Conservation (phyloP, 495 filamentous ascomycete genomes). For the Chaetomium fimeti region DNA sequence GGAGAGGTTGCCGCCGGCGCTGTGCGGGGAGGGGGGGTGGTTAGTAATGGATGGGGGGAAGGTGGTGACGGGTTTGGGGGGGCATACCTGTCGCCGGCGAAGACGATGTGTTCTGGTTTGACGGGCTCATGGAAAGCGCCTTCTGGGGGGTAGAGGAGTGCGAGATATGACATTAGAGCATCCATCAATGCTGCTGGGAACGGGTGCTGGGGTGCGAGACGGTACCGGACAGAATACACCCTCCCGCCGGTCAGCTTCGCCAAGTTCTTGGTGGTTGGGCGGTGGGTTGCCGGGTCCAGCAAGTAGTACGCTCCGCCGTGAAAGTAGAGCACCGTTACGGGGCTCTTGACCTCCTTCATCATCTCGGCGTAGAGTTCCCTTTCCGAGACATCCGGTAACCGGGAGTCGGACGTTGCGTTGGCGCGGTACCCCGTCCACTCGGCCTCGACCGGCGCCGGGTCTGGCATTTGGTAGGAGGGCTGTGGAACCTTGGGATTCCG, state of each 20-base stretch:
- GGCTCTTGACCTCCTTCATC: constrained; percentile 64
- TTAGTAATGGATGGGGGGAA: not conserved
- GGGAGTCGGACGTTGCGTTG: constrained; percentile 54
- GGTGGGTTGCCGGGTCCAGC: constrained; percentile 72
- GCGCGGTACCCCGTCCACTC: constrained; percentile 83
- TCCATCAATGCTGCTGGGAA: constrained; percentile 85
- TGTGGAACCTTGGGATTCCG: constrained; percentile 43
- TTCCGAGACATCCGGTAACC: constrained; percentile 61
- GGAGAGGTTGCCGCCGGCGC: constrained; percentile 76
- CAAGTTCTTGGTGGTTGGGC: constrained; percentile 45
- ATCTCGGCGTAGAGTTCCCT: constrained; percentile 68
- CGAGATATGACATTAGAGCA: constrained; percentile 77
- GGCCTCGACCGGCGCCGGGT: constrained; percentile 61
- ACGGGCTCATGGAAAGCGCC: constrained; percentile 71
- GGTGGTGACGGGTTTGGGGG: not conserved
- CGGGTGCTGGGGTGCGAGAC: constrained; percentile 78
- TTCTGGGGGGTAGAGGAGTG: constrained; percentile 74
- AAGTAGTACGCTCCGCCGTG: constrained; percentile 87
- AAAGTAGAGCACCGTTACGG: constrained; percentile 77
- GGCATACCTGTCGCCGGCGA: constrained; percentile 70
- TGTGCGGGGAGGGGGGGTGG: constrained; percentile 29
- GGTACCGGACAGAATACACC: constrained; percentile 78
- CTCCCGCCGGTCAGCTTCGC: constrained; percentile 56
- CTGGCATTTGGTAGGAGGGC: constrained; percentile 50
- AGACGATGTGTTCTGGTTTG: constrained; percentile 65